Percentiles rank a stretch among this genome's conserved stretches.
Evolutionary conservation across 2,329 filamentous ascomycete species (phyloP).

Genomic region (Passalora sequoiae): DNA sequence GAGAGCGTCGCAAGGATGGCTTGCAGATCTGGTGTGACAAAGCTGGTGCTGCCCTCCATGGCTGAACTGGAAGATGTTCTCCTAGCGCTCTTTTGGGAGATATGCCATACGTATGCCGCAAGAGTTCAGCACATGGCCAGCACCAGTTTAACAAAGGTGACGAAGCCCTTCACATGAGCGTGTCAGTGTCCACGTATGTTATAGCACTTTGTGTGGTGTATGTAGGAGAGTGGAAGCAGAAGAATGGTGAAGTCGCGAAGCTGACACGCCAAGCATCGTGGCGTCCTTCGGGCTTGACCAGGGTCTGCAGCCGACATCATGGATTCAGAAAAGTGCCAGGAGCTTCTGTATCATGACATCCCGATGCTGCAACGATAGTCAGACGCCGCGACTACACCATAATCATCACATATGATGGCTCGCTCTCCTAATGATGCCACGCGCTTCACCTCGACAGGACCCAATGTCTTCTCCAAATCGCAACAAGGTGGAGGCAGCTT

Average conservation of each 20-base stretch:
- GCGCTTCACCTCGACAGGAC: slow-evolving; percentile 66
- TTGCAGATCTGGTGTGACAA: slow-evolving; percentile 28
- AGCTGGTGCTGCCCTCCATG: slow-evolving; percentile 1
- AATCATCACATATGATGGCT: slow-evolving; percentile 40
- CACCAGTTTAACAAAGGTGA: no score
- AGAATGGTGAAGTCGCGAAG: neutral
- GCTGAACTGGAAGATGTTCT: neutral
- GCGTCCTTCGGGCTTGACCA: no score
- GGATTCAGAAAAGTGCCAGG: neutral
- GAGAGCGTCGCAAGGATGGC: slow-evolving; percentile 34
- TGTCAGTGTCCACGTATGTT: no score
- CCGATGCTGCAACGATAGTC: slow-evolving; percentile 1
- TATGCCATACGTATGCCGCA: no score
- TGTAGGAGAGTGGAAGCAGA: no score
- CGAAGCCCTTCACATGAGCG: no score
- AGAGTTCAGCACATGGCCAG: no score
- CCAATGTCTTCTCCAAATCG: slow-evolving; percentile 64
- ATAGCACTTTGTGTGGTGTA: no score
- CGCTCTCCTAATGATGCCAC: slow-evolving; percentile 75
- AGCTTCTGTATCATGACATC: neutral
- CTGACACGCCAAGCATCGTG: no score
- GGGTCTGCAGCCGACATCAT: slow-evolving; percentile 1
- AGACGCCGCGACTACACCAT: neutral
- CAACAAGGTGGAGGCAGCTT: slow-evolving; percentile 33
- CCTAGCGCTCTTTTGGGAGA: no score